Conservation (phyloP, 176 grass and related monocot species). For the Musa itinerans region DNA sequence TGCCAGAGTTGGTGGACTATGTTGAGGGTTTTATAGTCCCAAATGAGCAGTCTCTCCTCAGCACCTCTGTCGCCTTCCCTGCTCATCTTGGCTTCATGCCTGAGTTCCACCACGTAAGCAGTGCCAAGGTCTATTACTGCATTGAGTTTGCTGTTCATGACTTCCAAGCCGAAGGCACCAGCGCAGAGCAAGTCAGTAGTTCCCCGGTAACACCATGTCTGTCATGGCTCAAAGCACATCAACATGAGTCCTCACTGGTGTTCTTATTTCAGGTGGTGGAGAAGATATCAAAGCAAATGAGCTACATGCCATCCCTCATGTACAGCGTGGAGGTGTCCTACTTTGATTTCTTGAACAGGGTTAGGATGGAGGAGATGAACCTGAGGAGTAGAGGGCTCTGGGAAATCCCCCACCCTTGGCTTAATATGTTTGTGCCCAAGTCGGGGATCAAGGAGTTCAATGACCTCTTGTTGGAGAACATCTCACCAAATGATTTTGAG, state of each 20-base stretch:
- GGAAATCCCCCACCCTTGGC: slow-evolving; percentile 95
- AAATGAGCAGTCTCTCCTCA: slow-evolving; percentile 41
- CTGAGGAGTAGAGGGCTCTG: slow-evolving; percentile 63
- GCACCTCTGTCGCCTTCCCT: slow-evolving; percentile 64
- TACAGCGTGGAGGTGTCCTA: slow-evolving; percentile 89
- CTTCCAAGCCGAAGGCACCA: slow-evolving; percentile 28
- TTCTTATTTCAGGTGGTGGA: slow-evolving; percentile 46
- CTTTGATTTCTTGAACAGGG: slow-evolving; percentile 91
- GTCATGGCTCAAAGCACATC: background rate
- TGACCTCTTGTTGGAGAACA: slow-evolving; percentile 55
- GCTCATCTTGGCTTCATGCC: slow-evolving; percentile 30
- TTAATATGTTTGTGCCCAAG: slow-evolving; percentile 98
- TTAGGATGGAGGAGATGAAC: slow-evolving; percentile 86
- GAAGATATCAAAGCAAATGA: slow-evolving; percentile 59
- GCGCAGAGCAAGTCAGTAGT: slow-evolving; percentile 41
- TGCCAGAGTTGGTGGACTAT: slow-evolving; percentile 63
- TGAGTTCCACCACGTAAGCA: slow-evolving; percentile 28
- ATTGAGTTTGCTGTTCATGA: slow-evolving; percentile 68
- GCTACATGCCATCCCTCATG: slow-evolving; percentile 47
- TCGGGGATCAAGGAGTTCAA: slow-evolving; percentile 54
- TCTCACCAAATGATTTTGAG: slow-evolving; percentile 58
- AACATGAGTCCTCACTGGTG: background rate
- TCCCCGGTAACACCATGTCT: background rate
- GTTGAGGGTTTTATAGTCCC: slow-evolving; percentile 79
- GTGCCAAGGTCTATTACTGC: slow-evolving; percentile 59